These are phyloP conservation scores for Hyphopichia wangnamkhiaoensis DNA, from an alignment of 1,139 yeast genomes.

Conservation along the genomic window DNA sequence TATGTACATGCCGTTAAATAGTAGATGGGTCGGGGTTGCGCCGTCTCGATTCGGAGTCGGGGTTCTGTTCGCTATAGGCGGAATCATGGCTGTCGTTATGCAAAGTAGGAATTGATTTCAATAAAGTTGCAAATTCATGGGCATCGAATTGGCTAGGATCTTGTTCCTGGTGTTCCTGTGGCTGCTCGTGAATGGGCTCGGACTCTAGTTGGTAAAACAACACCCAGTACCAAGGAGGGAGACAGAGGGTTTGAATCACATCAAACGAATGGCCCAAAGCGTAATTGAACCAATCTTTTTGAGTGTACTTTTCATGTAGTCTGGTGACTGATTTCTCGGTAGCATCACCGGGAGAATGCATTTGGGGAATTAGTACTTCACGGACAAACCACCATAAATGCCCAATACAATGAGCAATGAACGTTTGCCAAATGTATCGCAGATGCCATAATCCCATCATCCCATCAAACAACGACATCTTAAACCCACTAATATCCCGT, in stretches of 20 bases:
- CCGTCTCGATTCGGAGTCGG: no score
- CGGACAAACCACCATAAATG: constrained; percentile 44
- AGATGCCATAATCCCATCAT: constrained; percentile 1
- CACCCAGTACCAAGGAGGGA: constrained; percentile 48
- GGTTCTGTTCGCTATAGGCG: no score
- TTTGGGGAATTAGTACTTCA: constrained; percentile 19
- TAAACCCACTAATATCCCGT: constrained; percentile 11
- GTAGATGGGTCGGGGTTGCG: no score
- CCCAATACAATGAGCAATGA: constrained; percentile 25
- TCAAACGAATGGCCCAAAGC: constrained; percentile 13
- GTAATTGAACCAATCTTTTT: constrained; percentile 10
- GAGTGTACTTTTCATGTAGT: constrained; percentile 13
- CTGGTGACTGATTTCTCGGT: constrained; percentile 14
- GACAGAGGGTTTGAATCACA: constrained; percentile 13
- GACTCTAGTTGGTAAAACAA: constrained; percentile 8
- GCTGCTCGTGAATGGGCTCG: no score
- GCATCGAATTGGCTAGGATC: no score
- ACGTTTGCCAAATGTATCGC: constrained; percentile 18
- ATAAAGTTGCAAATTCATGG: no score
- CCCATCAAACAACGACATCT: constrained; percentile 6
- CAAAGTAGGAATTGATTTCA: no score
- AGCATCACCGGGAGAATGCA: constrained; percentile 21
- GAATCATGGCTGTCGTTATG: no score
- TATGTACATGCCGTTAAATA: no score
- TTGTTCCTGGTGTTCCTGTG: no score